A percentile compares a stretch with the other conserved stretches of the same genome.
These are phyloP conservation scores for Colletotrichum tropicicola DNA, from an alignment of 2,329 filamentous ascomycete species.

Conservation along the genomic window DNA sequence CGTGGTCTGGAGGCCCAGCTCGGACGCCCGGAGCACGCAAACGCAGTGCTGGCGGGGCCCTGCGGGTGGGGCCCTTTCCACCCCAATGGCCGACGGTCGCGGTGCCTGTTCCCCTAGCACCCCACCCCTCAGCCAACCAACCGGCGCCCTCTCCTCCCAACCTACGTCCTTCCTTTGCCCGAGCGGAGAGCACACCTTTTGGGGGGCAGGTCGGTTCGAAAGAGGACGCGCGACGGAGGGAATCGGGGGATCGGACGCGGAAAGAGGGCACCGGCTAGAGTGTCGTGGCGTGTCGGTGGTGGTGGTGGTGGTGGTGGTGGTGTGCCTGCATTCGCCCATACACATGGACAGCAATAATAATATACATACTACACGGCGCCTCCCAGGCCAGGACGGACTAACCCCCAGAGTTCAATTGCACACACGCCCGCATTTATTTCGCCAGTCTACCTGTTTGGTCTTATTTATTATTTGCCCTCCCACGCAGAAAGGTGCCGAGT, in stretches of 20 bases:
- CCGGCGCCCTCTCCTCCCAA: background rate
- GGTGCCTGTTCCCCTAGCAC: background rate
- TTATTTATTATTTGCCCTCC: background rate
- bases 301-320: background rate
- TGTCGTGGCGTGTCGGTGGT: background rate
- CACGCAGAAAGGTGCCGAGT: background rate
- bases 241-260: conserved; percentile 22
- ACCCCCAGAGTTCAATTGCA: no score
- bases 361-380: no score
- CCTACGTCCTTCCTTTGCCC: conserved; percentile 1
- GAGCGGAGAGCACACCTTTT: background rate
- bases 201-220: background rate
- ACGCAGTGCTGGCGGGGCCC: background rate
- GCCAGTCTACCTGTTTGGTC: background rate
- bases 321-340: conserved; percentile 1
- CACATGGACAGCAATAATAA: background rate
- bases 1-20: conserved; percentile 2
- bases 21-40: conserved; percentile 5
- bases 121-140: background rate
- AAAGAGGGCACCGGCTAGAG: background rate
- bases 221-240: conserved; percentile 18
- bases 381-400: no score
- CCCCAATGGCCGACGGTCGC: background rate
- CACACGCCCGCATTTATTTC: no score
- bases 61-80: background rate